Percentiles rank a stretch among this genome's conserved stretches.
Evolutionary conservation across 169 alveolate genomes (phyloP).

Genomic region (Plasmodium malariae): DNA sequence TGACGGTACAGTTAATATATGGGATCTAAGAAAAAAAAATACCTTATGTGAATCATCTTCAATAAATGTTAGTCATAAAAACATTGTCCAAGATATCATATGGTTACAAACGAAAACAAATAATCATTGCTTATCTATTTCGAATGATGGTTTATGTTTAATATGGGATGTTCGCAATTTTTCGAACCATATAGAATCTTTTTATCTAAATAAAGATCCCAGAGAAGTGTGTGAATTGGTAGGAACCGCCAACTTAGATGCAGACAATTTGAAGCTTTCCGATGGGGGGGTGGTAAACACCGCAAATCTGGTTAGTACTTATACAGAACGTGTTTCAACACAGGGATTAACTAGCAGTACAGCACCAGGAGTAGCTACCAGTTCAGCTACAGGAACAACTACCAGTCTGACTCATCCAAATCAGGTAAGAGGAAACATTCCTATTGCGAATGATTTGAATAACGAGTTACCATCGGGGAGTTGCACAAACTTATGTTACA

Average conservation of each 20-base stretch:
- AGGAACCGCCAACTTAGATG: constrained; percentile 16
- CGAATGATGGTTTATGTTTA: constrained; percentile 67
- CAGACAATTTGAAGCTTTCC: background rate
- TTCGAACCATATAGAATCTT: constrained; percentile 44
- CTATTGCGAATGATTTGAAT: background rate
- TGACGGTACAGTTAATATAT: constrained; percentile 59
- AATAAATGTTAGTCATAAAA: constrained; percentile 59
- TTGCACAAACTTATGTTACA: constrained; percentile 9
- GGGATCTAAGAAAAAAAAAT: constrained; percentile 75
- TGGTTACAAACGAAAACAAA: constrained; percentile 75
- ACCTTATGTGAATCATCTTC: constrained; percentile 55
- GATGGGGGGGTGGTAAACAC: background rate
- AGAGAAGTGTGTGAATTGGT: constrained; percentile 29
- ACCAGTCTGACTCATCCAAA: background rate
- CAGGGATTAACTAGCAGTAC: too few species aligned
- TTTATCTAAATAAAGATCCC: constrained; percentile 37
- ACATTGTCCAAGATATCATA: constrained; percentile 44
- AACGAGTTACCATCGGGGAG: background rate
- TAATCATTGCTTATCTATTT: constrained; percentile 50
- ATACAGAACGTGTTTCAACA: too few species aligned
- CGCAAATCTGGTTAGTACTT: background rate
- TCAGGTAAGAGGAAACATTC: background rate
- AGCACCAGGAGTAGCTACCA: too few species aligned
- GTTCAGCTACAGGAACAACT: too few species aligned
- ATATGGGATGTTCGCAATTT: constrained; percentile 71